phyloP scores from a whole-genome alignment of 2,329 filamentous ascomycete genomes.

The Chrysoporthe deuterocubensis region DNA sequence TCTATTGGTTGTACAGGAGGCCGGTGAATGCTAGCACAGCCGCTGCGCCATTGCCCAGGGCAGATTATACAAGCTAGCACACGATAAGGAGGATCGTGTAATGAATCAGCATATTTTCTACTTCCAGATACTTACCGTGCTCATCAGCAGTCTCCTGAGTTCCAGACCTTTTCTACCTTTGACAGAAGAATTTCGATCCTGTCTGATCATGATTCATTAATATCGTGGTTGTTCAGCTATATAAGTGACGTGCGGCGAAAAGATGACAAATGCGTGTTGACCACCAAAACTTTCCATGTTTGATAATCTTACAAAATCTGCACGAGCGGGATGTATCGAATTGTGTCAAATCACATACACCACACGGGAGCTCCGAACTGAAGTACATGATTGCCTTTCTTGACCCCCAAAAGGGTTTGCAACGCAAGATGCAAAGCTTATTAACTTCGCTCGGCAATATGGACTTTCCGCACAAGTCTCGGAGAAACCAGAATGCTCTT shows the following conservation, averaged over 20 bases:
- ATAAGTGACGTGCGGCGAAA: neutral
- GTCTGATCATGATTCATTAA: neutral
- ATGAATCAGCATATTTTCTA: neutral
- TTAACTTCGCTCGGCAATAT: neutral
- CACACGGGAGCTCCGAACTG: too few relatives aligned
- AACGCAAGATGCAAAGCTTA: neutral
- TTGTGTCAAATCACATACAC: too few relatives aligned
- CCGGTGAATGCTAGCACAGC: slow-evolving; percentile 2
- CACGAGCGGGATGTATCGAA: too few relatives aligned
- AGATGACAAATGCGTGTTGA: neutral
- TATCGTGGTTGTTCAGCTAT: neutral
- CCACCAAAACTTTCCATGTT: too few relatives aligned
- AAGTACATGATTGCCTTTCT: too few relatives aligned
- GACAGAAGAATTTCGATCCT: neutral
- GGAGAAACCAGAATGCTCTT: neutral
- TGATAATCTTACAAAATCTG: too few relatives aligned
- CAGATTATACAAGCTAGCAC: neutral
- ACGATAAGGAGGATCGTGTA: neutral
- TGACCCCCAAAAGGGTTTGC: too few relatives aligned
- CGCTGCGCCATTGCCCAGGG: neutral
- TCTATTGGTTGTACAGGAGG: neutral
- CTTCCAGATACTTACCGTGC: neutral
- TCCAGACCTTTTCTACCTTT: neutral
- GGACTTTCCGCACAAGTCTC: neutral
- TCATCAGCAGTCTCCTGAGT: neutral